Conservation (phyloP, 257 asterid genomes). For the Solanum virginianum region DNA sequence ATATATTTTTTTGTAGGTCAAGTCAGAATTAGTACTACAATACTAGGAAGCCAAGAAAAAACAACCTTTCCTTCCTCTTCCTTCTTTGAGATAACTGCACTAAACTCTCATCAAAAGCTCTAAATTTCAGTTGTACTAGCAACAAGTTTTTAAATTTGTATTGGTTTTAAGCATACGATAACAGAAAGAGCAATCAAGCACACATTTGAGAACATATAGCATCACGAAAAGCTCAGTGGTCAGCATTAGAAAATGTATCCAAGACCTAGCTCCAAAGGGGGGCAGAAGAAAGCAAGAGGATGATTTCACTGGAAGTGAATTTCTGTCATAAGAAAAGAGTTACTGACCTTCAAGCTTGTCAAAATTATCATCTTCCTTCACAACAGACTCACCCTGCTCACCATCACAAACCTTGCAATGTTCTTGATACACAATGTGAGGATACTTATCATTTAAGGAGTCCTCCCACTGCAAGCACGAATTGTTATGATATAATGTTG, state of each 20-base stretch:
- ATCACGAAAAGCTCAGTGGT: neutral
- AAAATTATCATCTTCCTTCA: conserved; percentile 28
- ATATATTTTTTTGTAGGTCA: neutral
- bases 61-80: neutral
- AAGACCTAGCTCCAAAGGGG: neutral
- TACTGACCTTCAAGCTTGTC: conserved; percentile 84
- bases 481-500: neutral
- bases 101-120: neutral
- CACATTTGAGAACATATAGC: neutral
- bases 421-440: conserved; percentile 89
- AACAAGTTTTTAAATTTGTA: neutral
- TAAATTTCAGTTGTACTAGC: neutral
- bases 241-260: neutral
- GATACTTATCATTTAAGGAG: conserved; percentile 66
- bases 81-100: neutral
- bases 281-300: neutral
- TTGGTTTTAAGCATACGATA: neutral
- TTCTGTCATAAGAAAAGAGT: neutral
- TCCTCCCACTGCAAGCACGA: conserved; percentile 72
- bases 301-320: neutral
- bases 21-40: neutral
- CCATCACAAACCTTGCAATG: conserved; percentile 72
- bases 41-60: neutral
- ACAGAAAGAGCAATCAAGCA: neutral
- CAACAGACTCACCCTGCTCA: conserved; percentile 34